Base-by-base conservation (phyloP, 345 rosid species). In the Excoecaria agallocha region DNA sequence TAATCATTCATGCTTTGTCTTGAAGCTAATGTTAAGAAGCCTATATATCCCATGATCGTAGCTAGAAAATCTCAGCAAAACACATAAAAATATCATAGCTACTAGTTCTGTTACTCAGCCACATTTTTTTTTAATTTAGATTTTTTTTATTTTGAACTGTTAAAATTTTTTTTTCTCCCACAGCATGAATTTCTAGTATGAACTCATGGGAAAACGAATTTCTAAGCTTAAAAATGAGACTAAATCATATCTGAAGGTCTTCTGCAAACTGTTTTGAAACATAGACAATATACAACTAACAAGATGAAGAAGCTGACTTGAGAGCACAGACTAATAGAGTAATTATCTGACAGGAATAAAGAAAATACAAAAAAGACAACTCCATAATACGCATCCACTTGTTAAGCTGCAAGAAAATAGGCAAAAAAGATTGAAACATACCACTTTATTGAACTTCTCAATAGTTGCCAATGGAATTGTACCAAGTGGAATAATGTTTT, bases 401-500 rank as follows among this genome's bases (percentile, higher is more conserved):
- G 41, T 51, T 9, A 59, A n/a, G 48, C 68, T 50, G 15, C 54
- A 19, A 63, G 35, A 73, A n/a, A 50, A 35, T 55, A 6, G 35
- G 0, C 16, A 54, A 64, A 37, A 3, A 12, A 2, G 65, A 59
- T 37, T 12, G 7, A 58, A 75, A 13, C 39, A 77, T 74, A 95
- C 99, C 84, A 84, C 71, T 90, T 93, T 93, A 87, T 74, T 84
- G 82, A 95, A 87, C 89, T 90, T 95, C 93, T 95, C 99, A 82
- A 95, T 93, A 62, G 96, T 77, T 69, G 83, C 87, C 70, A 95
- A 57, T 3, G 99, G 97, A 75, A 95, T 84, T 25, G 99, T 93
- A 70, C 98, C 99, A 43, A 91, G 89, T 30, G 88, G 82, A 79
- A 90, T 84, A 62, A 87, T 82, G 75, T 88, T 81, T 84, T 96